phyloP scores from a whole-genome alignment of 2,329 filamentous ascomycete species.

The Rutstroemia sp. region DNA sequence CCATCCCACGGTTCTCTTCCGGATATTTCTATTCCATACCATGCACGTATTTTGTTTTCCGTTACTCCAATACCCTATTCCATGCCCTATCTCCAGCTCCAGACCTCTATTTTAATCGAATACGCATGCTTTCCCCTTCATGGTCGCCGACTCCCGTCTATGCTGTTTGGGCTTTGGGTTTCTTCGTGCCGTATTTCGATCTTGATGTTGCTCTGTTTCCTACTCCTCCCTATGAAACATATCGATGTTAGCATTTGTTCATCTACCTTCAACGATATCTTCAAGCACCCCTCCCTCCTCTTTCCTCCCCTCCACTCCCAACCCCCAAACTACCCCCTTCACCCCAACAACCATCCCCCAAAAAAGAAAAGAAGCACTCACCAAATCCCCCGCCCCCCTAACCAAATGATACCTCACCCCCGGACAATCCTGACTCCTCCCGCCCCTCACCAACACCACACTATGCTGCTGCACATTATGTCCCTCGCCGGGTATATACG shows the following conservation, averaged over 20 bases:
- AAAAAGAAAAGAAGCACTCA: slow-evolving; percentile 40
- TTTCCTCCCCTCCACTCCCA: not conserved
- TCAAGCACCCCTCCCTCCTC: not conserved
- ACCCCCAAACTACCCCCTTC: too few species aligned
- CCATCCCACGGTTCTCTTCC: too few species aligned
- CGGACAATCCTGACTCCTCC: slow-evolving; percentile 91
- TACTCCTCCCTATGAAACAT: slow-evolving; percentile 68
- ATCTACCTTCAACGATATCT: not conserved
- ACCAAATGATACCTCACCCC: slow-evolving; percentile 96
- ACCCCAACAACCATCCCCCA: too few species aligned
- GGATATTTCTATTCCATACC: too few species aligned
- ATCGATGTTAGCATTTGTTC: slow-evolving; percentile 21
- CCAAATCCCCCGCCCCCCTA: slow-evolving; percentile 85
- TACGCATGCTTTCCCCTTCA: too few species aligned
- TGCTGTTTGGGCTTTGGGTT: slow-evolving; percentile 60
- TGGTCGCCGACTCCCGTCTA: not conserved
- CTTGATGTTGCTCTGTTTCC: slow-evolving; percentile 73
- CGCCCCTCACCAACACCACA: slow-evolving; percentile 91
- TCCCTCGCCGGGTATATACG: slow-evolving; percentile 94
- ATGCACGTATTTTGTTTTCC: too few species aligned
- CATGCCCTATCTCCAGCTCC: too few species aligned
- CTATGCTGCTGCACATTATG: slow-evolving; percentile 99
- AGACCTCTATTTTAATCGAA: too few species aligned
- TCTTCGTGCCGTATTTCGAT: slow-evolving; percentile 98
- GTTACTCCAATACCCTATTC: too few species aligned